Evolutionary conservation across 768 basidiomycete genomes (phyloP).

Genomic region (Leccinum aurantiacum): DNA sequence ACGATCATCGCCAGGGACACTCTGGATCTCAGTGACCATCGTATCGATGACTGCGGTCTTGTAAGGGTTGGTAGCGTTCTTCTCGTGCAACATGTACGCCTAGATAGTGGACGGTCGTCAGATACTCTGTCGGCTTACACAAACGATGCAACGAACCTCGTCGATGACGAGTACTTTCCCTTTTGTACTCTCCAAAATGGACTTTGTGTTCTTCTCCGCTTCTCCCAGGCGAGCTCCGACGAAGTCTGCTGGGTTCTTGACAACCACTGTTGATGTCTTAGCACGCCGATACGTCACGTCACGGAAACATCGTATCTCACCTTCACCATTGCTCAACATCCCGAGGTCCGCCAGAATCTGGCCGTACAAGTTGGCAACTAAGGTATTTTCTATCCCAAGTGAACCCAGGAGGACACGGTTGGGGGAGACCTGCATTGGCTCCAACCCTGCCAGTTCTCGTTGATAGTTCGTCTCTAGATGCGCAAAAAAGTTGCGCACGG

Average conservation of each 20-base stretch:
- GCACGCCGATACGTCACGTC: neutral
- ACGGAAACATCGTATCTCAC: constrained; percentile 32
- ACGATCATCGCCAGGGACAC: constrained; percentile 70
- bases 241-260: constrained; percentile 72
- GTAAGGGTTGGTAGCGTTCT: constrained; percentile 44
- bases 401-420: constrained; percentile 69
- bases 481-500: constrained; percentile 49
- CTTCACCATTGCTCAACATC: constrained; percentile 72
- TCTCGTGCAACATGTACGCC: constrained; percentile 69
- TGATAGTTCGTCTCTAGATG: constrained; percentile 55
- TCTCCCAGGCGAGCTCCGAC: constrained; percentile 56
- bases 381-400: constrained; percentile 74
- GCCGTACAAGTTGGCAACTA: constrained; percentile 68
- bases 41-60: constrained; percentile 75
- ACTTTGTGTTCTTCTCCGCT: constrained; percentile 65
- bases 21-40: constrained; percentile 71
- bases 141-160: constrained; percentile 42
- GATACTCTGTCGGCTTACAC: constrained; percentile 1
- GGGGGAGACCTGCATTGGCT: constrained; percentile 53
- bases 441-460: constrained; percentile 56
- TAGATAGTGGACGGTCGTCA: constrained; percentile 22
- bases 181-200: constrained; percentile 53
- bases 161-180: constrained; percentile 76
- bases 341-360: constrained; percentile 60
- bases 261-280: constrained; percentile 43